A percentile compares a stretch with the other conserved stretches of the same genome.
Evolutionary conservation across 2,329 filamentous ascomycete species (phyloP).

Genomic region (Rutstroemia sp.): DNA sequence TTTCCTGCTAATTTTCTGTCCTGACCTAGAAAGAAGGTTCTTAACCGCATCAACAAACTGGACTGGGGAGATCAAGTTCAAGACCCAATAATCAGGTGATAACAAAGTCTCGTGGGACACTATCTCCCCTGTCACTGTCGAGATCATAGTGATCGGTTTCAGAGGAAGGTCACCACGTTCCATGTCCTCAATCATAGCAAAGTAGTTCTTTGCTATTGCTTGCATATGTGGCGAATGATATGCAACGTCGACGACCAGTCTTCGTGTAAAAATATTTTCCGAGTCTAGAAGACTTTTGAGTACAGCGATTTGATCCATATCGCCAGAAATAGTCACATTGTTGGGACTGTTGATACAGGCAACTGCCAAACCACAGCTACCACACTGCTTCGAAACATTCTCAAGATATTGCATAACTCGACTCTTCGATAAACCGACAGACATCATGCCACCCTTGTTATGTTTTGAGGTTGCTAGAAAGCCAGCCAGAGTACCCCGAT

Average conservation of each 20-base stretch:
- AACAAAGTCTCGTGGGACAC: constrained; percentile 21
- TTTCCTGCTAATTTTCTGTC: not conserved
- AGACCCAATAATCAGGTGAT: constrained; percentile 35
- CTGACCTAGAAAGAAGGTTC: not conserved
- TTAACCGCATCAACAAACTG: not conserved
- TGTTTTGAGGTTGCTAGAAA: constrained; percentile 4
- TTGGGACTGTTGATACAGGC: constrained; percentile 28
- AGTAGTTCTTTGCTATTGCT: constrained; percentile 20
- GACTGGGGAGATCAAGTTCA: constrained; percentile 38
- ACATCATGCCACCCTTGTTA: constrained; percentile 42
- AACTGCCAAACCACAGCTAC: constrained; percentile 11
- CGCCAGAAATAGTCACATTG: constrained; percentile 19
- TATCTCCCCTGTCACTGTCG: not conserved
- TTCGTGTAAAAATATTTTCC: constrained; percentile 28
- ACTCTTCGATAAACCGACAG: constrained; percentile 32
- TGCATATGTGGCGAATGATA: constrained; percentile 34
- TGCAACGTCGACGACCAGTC: constrained; percentile 32
- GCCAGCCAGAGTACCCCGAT: constrained; percentile 10
- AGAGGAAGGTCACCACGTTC: not conserved
- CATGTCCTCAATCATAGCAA: not conserved
- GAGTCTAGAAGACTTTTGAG: constrained; percentile 4
- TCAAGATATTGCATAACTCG: not conserved
- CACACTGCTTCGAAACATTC: not conserved
- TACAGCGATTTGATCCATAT: constrained; percentile 1
- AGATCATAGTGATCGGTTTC: not conserved